Conservation (phyloP, 257 asterid genomes). For the Ocimum tenuiflorum region DNA sequence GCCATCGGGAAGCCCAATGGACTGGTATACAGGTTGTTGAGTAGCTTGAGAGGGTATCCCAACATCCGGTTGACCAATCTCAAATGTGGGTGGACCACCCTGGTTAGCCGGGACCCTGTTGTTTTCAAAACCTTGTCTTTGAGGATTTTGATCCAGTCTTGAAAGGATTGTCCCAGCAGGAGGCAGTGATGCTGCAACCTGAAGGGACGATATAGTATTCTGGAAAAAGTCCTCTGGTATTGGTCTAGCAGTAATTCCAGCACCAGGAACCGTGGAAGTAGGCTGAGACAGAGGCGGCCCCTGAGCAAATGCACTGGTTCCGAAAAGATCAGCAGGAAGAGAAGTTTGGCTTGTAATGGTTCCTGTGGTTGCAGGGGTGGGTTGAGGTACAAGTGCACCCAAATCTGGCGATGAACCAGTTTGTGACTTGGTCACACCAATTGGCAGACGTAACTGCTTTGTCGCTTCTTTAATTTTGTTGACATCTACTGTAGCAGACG, state of each 20-base stretch:
- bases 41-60: slow-evolving; percentile 70
- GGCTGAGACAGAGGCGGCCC: slow-evolving; percentile 50
- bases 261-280: slow-evolving; percentile 39
- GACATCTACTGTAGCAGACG: slow-evolving; percentile 80
- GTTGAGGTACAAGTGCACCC: slow-evolving; percentile 56
- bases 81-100: slow-evolving; percentile 37
- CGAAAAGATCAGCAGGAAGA: slow-evolving; percentile 66
- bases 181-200: slow-evolving; percentile 77
- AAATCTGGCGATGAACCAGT: slow-evolving; percentile 72
- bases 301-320: slow-evolving; percentile 50
- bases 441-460: slow-evolving; percentile 72
- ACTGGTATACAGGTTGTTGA: slow-evolving; percentile 62
- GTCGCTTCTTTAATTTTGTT: slow-evolving; percentile 97
- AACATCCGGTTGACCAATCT: slow-evolving; percentile 61
- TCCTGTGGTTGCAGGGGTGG: slow-evolving; percentile 41
- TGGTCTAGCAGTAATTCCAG: slow-evolving; percentile 67
- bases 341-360: slow-evolving; percentile 42
- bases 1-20: slow-evolving; percentile 81
- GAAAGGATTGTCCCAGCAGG: slow-evolving; percentile 80
- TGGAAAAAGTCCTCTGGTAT: slow-evolving; percentile 99
- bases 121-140: slow-evolving; percentile 42
- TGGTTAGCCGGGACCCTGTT: slow-evolving; percentile 44
- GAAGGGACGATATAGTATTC: slow-evolving; percentile 80
- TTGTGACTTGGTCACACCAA: slow-evolving; percentile 71
- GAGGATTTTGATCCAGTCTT: slow-evolving; percentile 60